Evolutionary conservation across 768 basidiomycete species (phyloP), one percentile per base, ranked within the genome.

Genomic region (Suillus alpinus): DNA sequence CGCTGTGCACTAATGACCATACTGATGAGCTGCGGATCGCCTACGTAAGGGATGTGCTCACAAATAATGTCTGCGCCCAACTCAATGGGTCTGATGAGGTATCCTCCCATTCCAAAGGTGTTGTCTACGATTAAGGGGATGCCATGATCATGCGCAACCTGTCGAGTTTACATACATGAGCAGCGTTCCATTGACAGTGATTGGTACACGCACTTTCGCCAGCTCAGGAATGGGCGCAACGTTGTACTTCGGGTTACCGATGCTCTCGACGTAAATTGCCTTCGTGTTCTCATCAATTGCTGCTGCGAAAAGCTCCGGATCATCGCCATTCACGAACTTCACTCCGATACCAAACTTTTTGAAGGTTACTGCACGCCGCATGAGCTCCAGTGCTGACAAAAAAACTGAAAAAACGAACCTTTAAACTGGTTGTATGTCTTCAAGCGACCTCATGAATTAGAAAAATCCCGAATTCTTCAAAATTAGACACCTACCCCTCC

Each of bases 51-150:
- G 37, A 39, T 12, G 3, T 18, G 67, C 76, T 50, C 14, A 78
- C 80, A 56, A 59, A 86, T 75, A 46, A 86, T 84, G 62, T 87
- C 81, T 4, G 84, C 83, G 20, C 86, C 86, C 53, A 80, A 77
- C 34, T 83, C 77, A 47, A 86, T 82, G 10, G 85, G 85, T 0
- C 75, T 75, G 44, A 83, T 58, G 50, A 86, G 69, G 63, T 86
- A 86, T 10, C 85, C 85, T 57, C 83, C 84, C 71, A 82, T 82
- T 31, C 83, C 86, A 62, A 87, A 84, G 0, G 85, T 87, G 68
- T 86, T 87, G 64, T 87, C 85, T 0, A 88, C 86, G 29, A 89
- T 81, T 49, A 89, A 72, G 0, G 88, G 88, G 13, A 89, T 82
- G 0, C 78, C 76, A 52, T 86, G 69, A 7, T 79, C 76, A 64